Conservation (phyloP, 1,284 basidiomycete genomes). For the Salmacisia buchloeana region DNA sequence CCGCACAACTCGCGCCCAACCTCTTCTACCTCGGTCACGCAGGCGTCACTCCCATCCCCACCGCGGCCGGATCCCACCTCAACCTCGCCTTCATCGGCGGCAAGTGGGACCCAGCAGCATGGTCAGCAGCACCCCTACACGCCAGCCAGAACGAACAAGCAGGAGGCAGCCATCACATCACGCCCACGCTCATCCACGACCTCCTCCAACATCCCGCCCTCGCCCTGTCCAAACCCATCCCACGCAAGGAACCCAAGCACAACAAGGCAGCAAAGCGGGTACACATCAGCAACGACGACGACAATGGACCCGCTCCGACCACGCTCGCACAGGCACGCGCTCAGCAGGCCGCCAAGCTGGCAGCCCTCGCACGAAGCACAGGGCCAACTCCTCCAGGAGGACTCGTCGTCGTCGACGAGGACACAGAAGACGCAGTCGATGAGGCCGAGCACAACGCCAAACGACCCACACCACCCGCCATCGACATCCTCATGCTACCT, state of each 20-base stretch:
- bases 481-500: constrained; percentile 43
- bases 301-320: constrained; percentile 4
- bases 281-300: neutral
- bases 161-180: neutral
- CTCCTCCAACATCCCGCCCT: constrained; percentile 14
- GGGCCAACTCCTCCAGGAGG: constrained; percentile 10
- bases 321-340: constrained; percentile 6
- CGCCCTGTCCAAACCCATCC: constrained; percentile 9
- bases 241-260: constrained; percentile 15
- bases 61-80: constrained; percentile 12
- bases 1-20: constrained; percentile 19
- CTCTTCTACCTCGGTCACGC: constrained; percentile 33
- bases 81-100: constrained; percentile 35
- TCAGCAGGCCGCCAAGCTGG: constrained; percentile 17
- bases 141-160: neutral
- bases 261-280: neutral
- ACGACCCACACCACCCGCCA: constrained; percentile 15
- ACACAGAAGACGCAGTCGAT: constrained; percentile 14
- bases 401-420: constrained; percentile 14
- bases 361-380: constrained; percentile 24
- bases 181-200: neutral
- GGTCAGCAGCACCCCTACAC: neutral
- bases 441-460: neutral
- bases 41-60: constrained; percentile 18
- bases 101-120: neutral